phyloP scores from a whole-genome alignment of 805 yeast species.

The Zygoascus bituminiphila region DNA sequence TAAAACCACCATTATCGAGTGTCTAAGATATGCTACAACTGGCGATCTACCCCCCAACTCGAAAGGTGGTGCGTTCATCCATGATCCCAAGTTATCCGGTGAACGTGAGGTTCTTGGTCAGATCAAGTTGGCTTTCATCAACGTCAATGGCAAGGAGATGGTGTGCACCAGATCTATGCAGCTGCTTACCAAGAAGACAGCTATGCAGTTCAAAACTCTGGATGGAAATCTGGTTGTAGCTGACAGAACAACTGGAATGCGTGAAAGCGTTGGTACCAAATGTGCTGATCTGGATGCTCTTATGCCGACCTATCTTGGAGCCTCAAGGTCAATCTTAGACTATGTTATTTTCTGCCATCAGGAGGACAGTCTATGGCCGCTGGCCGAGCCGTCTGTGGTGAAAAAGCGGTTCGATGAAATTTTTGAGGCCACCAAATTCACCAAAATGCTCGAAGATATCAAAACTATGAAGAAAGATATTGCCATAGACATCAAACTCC shows the following conservation, averaged over 20 bases:
- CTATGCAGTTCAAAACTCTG: conserved; percentile 74
- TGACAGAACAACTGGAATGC: conserved; percentile 40
- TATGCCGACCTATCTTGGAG: conserved; percentile 79
- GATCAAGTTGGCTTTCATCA: conserved; percentile 76
- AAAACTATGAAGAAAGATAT: conserved; percentile 71
- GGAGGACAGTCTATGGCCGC: conserved; percentile 95
- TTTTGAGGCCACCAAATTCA: conserved; percentile 88
- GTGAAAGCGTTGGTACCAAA: conserved; percentile 69
- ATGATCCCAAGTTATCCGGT: conserved; percentile 69
- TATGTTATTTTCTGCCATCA: conserved; percentile 96
- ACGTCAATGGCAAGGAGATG: conserved; percentile 67
- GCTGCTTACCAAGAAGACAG: conserved; percentile 51
- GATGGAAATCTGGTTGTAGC: conserved; percentile 79
- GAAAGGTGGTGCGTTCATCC: conserved; percentile 92
- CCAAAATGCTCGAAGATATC: conserved; percentile 78
- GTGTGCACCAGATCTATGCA: conserved; percentile 82
- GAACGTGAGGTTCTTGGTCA: conserved; percentile 79
- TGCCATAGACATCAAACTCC: conserved; percentile 61
- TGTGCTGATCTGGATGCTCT: conserved; percentile 76
- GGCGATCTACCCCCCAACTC: conserved; percentile 95
- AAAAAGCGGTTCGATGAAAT: conserved; percentile 95
- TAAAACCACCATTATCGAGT: conserved; percentile 91
- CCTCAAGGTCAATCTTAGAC: conserved; percentile 77
- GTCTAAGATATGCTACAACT: conserved; percentile 87
- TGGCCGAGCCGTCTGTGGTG: conserved; percentile 72